These are phyloP conservation scores for Verticillium dahliae DNA, from an alignment of 2,329 filamentous ascomycete species.

Conservation along the genomic window DNA sequence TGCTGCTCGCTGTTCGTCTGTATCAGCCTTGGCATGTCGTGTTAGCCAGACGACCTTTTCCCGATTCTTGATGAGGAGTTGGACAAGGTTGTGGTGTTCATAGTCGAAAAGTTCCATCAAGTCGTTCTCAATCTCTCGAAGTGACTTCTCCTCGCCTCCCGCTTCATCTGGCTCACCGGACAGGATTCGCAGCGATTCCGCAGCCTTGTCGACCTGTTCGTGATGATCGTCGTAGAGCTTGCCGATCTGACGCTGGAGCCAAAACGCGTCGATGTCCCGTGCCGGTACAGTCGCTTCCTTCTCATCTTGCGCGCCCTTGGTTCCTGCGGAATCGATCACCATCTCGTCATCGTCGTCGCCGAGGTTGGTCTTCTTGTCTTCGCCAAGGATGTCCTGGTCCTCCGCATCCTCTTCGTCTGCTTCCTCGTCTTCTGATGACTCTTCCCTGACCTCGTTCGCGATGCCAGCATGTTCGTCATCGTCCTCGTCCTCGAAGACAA, in stretches of 20 bases:
- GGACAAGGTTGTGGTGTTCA: conserved; percentile 87
- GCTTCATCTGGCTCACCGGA: conserved; percentile 64
- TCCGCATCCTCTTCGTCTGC: conserved; percentile 57
- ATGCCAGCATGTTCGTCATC: conserved; percentile 76
- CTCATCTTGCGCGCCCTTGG: conserved; percentile 34
- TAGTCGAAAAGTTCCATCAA: conserved; percentile 98
- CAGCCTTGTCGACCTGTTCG: conserved; percentile 87
- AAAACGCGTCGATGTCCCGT: conserved; percentile 93
- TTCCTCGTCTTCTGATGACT: conserved; percentile 76
- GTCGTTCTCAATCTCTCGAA: conserved; percentile 95
- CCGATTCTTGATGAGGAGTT: conserved; percentile 83
- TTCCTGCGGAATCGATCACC: conserved; percentile 66
- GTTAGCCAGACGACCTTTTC: conserved; percentile 97
- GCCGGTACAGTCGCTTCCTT: conserved; percentile 64
- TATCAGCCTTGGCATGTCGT: conserved; percentile 73
- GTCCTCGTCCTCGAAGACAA: conserved; percentile 89
- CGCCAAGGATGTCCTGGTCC: conserved; percentile 17
- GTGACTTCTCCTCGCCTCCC: conserved; percentile 73
- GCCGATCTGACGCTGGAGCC: conserved; percentile 90
- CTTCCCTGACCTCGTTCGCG: conserved; percentile 82
- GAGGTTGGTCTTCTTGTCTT: conserved; percentile 40
- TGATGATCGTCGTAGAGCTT: conserved; percentile 85
- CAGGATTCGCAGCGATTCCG: conserved; percentile 74
- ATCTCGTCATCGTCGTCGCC: conserved; percentile 75
- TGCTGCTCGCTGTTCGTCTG: conserved; percentile 65